These are phyloP conservation scores for Emergomyces orientalis DNA, from an alignment of 2,329 filamentous ascomycete species.

Conservation along the genomic window DNA sequence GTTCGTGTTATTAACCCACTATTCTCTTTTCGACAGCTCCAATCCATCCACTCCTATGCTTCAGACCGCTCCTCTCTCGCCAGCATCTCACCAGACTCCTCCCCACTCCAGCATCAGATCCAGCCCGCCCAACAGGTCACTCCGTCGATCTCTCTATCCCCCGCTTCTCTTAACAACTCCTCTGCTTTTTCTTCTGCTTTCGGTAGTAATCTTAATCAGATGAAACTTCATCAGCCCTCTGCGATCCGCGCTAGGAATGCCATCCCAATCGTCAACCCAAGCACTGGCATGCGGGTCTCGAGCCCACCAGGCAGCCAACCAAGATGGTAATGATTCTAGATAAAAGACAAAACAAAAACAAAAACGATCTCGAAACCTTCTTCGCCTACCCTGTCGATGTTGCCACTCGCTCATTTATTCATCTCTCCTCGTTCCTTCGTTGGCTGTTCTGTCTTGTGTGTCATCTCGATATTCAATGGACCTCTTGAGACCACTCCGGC, in stretches of 20 bases:
- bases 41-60: slow-evolving; percentile 78
- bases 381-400: not conserved
- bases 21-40: slow-evolving; percentile 49
- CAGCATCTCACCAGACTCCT: slow-evolving; percentile 85
- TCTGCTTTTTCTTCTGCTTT: slow-evolving; percentile 36
- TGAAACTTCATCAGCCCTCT: slow-evolving; percentile 85
- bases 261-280: slow-evolving; percentile 95
- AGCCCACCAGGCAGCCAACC: slow-evolving; percentile 62
- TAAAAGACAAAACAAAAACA: slow-evolving; percentile 7
- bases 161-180: slow-evolving; percentile 44
- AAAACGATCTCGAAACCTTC: not conserved
- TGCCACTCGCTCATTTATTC: not conserved
- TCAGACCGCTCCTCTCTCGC: slow-evolving; percentile 93
- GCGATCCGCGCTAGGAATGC: slow-evolving; percentile 86
- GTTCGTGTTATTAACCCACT: slow-evolving; percentile 9
- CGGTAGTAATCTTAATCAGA: slow-evolving; percentile 51
- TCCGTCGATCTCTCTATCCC: slow-evolving; percentile 63
- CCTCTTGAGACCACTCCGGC: not conserved
- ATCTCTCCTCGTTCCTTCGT: not conserved
- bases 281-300: slow-evolving; percentile 75
- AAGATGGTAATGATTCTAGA: slow-evolving; percentile 31
- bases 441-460: not conserved
- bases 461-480: not conserved
- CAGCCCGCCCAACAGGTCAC: slow-evolving; percentile 64
- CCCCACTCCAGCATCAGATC: slow-evolving; percentile 75